Evolutionary conservation across 805 yeast species (phyloP).

Genomic region (Metschnikowia aberdeeniae): DNA sequence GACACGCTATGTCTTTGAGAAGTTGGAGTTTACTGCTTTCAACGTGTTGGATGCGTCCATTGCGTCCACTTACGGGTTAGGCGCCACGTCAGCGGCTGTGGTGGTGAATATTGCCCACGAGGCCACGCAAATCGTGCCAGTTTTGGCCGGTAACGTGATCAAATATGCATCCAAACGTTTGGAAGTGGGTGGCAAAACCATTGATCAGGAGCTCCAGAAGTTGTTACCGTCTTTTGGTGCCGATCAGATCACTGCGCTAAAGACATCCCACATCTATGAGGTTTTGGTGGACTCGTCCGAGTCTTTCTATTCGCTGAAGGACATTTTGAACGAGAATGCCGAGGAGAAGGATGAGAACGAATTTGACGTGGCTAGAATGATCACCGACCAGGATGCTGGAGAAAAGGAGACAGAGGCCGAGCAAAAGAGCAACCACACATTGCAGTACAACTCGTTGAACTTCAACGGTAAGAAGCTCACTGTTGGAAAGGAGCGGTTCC

Average conservation of each 20-base stretch:
- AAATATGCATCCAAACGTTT: constrained; percentile 50
- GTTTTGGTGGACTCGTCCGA: constrained; percentile 66
- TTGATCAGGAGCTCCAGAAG: constrained; percentile 51
- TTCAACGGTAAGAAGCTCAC: constrained; percentile 51
- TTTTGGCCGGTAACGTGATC: constrained; percentile 66
- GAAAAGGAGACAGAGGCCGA: constrained; percentile 34
- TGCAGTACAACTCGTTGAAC: constrained; percentile 66
- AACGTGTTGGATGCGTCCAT: constrained; percentile 64
- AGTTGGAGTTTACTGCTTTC: constrained; percentile 66
- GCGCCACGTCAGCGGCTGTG: constrained; percentile 57
- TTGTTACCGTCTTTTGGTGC: constrained; percentile 55
- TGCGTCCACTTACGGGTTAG: constrained; percentile 71
- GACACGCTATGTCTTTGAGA: constrained; percentile 73
- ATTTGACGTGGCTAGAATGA: constrained; percentile 85
- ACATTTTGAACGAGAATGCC: constrained; percentile 23
- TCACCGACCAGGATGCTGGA: constrained; percentile 55
- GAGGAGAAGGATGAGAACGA: constrained; percentile 54
- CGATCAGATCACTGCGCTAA: constrained; percentile 68
- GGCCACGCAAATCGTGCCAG: constrained; percentile 73
- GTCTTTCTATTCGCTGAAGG: constrained; percentile 60
- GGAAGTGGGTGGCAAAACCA: constrained; percentile 60
- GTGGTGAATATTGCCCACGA: constrained; percentile 79
- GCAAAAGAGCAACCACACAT: constrained; percentile 56
- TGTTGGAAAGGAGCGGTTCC: constrained; percentile 89
- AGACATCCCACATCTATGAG: constrained; percentile 72